phyloP scores from a whole-genome alignment of 1,284 basidiomycete genomes.

The Malassezia yamatoensis region DNA sequence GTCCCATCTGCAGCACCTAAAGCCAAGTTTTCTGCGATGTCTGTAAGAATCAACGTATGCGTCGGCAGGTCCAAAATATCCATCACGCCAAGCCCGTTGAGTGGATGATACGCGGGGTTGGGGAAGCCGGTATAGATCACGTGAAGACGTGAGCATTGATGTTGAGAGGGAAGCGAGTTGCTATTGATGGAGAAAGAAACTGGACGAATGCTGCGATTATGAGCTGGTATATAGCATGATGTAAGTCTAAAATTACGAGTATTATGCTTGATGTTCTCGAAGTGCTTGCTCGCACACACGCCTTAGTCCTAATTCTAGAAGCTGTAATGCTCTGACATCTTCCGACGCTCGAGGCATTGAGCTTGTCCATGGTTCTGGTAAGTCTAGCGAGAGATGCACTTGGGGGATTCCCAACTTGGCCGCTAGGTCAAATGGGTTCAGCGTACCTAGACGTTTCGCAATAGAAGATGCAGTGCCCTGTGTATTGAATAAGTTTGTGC shows the following conservation, averaged over 20 bases:
- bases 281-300: constrained; percentile 8
- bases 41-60: constrained; percentile 66
- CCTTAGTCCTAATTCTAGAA: constrained; percentile 23
- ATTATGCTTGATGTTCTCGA: not conserved
- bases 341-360: constrained; percentile 9
- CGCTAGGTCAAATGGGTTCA: constrained; percentile 10
- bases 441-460: constrained; percentile 12
- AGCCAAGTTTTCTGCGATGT: constrained; percentile 61
- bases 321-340: constrained; percentile 21
- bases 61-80: constrained; percentile 55
- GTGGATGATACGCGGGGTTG: not conserved
- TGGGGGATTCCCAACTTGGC: constrained; percentile 19
- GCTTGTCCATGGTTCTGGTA: constrained; percentile 16
- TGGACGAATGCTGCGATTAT: too few relatives aligned
- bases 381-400: constrained; percentile 25
- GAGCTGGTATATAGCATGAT: too few relatives aligned
- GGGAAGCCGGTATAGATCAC: not conserved
- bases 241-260: too few relatives aligned
- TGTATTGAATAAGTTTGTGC: constrained; percentile 3
- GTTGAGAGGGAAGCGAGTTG: too few relatives aligned
- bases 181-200: too few relatives aligned
- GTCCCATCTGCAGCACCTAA: constrained; percentile 11
- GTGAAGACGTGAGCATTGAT: too few relatives aligned
- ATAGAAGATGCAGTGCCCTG: constrained; percentile 1
- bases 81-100: not conserved